Evolutionary conservation across 176 grass and related monocot genomes (phyloP), one percentile per base, ranked within the genome.

Genomic region (Paspalum vaginatum): DNA sequence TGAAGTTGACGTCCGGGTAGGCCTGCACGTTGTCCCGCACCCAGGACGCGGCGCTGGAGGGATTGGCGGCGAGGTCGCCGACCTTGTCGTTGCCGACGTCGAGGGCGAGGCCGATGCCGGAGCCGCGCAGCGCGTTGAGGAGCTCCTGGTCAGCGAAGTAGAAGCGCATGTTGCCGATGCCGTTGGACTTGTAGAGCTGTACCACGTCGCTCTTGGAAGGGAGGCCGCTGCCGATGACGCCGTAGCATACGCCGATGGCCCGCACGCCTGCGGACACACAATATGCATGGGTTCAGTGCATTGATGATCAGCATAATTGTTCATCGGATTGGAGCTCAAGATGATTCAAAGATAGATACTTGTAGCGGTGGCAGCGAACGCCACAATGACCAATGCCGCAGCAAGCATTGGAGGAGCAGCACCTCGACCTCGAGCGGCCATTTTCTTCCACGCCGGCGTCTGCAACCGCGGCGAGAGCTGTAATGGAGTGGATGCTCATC

Each of bases 241-340:
- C 92, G 70, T 94, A 82, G 83, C 88, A 91, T 9, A 94, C 92
- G 11, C 88, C 92, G 22, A 75, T 61, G 14, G 61, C 44, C 61
- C 32, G 46, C 58, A 74, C 58, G 26, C 58, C 80, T 83, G 79
- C 26, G 32, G 32, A 32, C 32, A 81, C 25, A n/a, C n/a, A n/a
- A n/a, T n/a, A n/a, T n/a, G 6, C 11, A 50, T 11, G 18, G 26
- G 10, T 22, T 51, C 43, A 64, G 59, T 64, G 45, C 21, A 44
- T 32, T 32, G 32, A 32, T 32, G 32, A 32, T 43, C 40, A 3
- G 74, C 11, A 74, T 41, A 10, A 39, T 62, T 15, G 21, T 16
- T 51, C 25, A 11, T 59, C 56, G 17, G 9, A 15, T 6, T 16
- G 24, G 55, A 78, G 44, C 44, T 64, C 11, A n/a, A 1, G 32